These are phyloP conservation scores for Termitomyces sp. DNA, from an alignment of 768 basidiomycete genomes.

Conservation along the genomic window DNA sequence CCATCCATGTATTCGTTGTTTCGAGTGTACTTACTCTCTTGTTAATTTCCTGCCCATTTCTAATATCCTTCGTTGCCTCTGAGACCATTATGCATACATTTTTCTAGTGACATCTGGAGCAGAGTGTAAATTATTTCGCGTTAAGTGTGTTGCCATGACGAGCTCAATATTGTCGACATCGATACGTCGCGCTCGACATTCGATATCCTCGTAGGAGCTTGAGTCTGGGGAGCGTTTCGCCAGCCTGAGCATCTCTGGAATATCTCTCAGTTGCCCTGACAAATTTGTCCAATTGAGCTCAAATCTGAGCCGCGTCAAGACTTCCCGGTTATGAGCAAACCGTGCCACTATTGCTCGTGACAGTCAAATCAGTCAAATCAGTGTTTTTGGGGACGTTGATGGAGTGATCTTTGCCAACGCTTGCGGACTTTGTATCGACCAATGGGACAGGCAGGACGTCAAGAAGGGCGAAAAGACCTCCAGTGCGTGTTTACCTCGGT, in stretches of 20 bases:
- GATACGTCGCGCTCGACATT: too few species aligned
- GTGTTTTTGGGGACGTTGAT: slow-evolving; percentile 79
- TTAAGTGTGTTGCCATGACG: too few species aligned
- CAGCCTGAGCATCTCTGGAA: too few species aligned
- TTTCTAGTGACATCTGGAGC: too few species aligned
- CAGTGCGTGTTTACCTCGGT: slow-evolving; percentile 44
- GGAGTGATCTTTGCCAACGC: slow-evolving; percentile 96
- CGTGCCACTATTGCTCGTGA: slow-evolving; percentile 97
- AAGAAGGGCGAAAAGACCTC: slow-evolving; percentile 97
- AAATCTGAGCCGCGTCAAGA: too few species aligned
- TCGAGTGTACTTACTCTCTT: neutral
- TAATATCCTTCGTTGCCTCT: neutral
- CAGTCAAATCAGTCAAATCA: slow-evolving; percentile 89
- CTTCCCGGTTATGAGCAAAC: slow-evolving; percentile 96
- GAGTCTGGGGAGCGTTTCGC: too few species aligned
- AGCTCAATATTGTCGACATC: too few species aligned
- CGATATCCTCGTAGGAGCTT: too few species aligned
- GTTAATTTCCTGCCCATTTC: too few species aligned
- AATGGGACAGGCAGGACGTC: slow-evolving; percentile 97
- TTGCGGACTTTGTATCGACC: slow-evolving; percentile 98
- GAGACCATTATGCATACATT: neutral
- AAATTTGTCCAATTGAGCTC: too few species aligned
- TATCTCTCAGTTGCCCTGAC: too few species aligned
- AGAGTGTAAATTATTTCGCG: too few species aligned
- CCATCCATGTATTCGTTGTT: neutral